Base-by-base conservation (phyloP, 805 yeast genomes). In the Scheffersomyces amazonensis region DNA sequence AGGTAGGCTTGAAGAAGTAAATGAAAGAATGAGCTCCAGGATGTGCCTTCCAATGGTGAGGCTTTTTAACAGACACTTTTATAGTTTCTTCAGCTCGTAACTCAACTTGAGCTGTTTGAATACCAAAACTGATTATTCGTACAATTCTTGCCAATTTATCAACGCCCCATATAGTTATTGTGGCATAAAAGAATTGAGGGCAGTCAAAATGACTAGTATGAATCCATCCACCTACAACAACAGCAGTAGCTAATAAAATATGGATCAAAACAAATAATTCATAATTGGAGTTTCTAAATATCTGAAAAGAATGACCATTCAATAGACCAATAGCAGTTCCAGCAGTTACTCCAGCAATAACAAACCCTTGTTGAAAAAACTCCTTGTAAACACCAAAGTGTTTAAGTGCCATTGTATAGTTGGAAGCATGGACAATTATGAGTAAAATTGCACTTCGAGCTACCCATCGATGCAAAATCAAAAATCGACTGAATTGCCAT, bases 391-490 rank as follows among this genome's bases (percentile, higher is more conserved):
- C 23, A 2, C 35, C 42, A 19, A 38, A 37, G 1, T 30, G 27
- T 10, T 38, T 29, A 6, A 50, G 34, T 29, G 33, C 16, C n/a
- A 30, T 16, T 1, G 41, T 42, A 38, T 27, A 34, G 24, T 25
- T 24, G 27, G 35, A 59, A 6, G 74, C 63, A 42, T 81, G 87
- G 5, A 77, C 43, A 13, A 53, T 52, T 3, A 80, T 51, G 29
- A 78, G 49, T 20, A 69, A 58, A 2, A 69, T 35, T 24, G 66
- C 52, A 10, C 71, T 56, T 43, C 86, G 65, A 1, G 80, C 71
- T 7, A 78, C 44, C 62, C 83, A 80, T 36, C 82, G 69, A 53
- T 81, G 87, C 49, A 72, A 75, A 21, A 75, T 61, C 32, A 79
- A 64, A 52, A 78, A 81, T 16, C 81, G 67, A 0, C 81, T 60